Evolutionary conservation across 192 early-diverging fungal species (phyloP), one percentile per base, ranked within the genome.

Genomic region (Spinellus fusiger): DNA sequence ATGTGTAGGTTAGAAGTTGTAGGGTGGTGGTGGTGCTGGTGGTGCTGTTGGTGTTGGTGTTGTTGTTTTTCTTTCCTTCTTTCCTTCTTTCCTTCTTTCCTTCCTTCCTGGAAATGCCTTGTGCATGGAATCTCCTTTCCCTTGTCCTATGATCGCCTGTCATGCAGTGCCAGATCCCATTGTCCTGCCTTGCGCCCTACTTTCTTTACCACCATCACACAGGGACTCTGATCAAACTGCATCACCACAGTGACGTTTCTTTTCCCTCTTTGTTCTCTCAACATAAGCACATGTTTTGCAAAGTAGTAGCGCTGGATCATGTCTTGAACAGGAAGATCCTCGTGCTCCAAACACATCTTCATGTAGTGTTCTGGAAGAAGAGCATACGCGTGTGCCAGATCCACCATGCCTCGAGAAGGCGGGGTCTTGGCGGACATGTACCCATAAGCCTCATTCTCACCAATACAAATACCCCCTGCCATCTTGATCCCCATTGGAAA

Each of bases 361-460:
- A 67, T 27, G 13, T 60, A 56, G 48, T 37, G 31, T 38, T 38
- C 25, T 28, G 65, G 65, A 18, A 67, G 29, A 13, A 34, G 16
- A 32, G 65, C 32, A 48, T 61, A 67, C 4, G 57, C 40, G 0
- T 38, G 1, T 1, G 65, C 58, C 38, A 67, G 15, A 3, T 60
- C 57, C 7, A 16, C 46, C 15, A 67, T 32, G 16, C 58, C 65
- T 26, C 58, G 65, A 27, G 48, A 38, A 1, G 52, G 48, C 3
- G 58, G 65, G 1, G 58, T 67, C 15, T 59, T 51, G 23, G 65
- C 38, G 0, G 57, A 38, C 65, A 67, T 67, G 35, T 67, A 67
- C 2, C 65, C 65, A 37, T 22, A 31, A 5, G 65, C 65, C 10
- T 32, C 20, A 5, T 54, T 51, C 27, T 67, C 27, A 26, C 65